phyloP scores from a whole-genome alignment of 331 rosid genomes.

The Arachis monticola region DNA sequence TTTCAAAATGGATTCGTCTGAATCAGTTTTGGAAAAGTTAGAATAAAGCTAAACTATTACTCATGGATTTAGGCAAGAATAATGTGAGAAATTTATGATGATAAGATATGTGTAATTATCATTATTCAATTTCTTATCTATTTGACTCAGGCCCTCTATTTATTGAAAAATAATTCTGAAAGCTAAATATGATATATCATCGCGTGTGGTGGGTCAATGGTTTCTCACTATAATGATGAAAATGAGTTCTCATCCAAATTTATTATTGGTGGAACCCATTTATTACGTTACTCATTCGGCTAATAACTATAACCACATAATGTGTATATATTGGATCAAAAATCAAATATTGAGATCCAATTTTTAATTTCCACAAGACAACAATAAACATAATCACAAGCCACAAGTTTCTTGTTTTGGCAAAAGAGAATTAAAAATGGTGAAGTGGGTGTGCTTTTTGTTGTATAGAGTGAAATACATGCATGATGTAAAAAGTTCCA shows the following conservation, averaged over 20 bases:
- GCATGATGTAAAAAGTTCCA: conserved; percentile 40
- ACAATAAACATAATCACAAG: conserved; percentile 12
- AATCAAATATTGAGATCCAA: not conserved
- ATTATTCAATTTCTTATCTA: conserved; percentile 30
- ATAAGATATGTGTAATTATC: conserved; percentile 17
- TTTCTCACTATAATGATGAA: conserved; percentile 12
- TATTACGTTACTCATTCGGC: conserved; percentile 13
- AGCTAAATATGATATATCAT: conserved; percentile 28
- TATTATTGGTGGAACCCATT: conserved; percentile 42
- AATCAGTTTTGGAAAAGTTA: not conserved
- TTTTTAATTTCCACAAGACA: conserved; percentile 12
- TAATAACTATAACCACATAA: conserved; percentile 28
- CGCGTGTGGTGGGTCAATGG: not conserved
- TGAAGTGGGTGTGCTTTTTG: conserved; percentile 9
- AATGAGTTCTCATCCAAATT: conserved; percentile 36
- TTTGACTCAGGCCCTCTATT: conserved; percentile 27
- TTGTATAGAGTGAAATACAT: conserved; percentile 26
- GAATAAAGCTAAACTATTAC: not conserved
- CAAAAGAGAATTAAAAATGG: conserved; percentile 29
- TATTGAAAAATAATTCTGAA: conserved; percentile 32
- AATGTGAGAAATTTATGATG: not conserved
- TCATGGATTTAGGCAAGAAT: not conserved
- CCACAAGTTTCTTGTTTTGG: conserved; percentile 27
- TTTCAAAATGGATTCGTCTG: not conserved
- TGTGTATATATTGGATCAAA: no score